Evolutionary conservation across 495 filamentous ascomycete species (phyloP).

Genomic region (Podospora conica): DNA sequence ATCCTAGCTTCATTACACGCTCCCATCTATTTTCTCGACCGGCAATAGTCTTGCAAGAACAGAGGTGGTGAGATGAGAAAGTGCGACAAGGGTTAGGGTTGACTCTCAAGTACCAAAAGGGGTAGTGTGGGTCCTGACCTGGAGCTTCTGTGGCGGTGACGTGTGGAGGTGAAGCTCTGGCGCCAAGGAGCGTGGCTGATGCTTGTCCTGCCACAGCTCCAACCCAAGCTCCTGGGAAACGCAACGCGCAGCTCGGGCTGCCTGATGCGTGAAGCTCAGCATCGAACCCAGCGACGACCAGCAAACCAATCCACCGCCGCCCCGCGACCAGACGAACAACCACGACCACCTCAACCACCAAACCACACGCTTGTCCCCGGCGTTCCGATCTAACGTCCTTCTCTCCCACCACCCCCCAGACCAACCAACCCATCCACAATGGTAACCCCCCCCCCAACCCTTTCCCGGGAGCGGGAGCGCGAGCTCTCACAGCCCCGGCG

Average conservation of each 20-base stretch:
- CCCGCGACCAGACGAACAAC: conserved; percentile 5
- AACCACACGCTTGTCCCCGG: neutral
- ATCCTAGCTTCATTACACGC: neutral
- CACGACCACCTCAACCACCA: neutral
- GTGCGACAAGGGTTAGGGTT: neutral
- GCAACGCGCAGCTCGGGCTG: conserved; percentile 43
- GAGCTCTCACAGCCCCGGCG: neutral
- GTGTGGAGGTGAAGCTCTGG: neutral
- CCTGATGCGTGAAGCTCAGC: conserved; percentile 29
- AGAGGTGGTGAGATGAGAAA: neutral
- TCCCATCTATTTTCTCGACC: neutral
- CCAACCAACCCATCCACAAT: conserved; percentile 3
- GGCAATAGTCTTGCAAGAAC: too few relatives aligned
- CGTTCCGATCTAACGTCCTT: neutral
- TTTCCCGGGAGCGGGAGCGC: neutral
- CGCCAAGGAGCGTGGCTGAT: conserved; percentile 5
- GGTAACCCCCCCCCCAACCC: neutral
- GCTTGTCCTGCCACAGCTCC: conserved; percentile 15
- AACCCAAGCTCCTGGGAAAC: conserved; percentile 13
- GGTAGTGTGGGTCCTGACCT: neutral
- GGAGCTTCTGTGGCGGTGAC: neutral
- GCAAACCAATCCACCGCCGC: conserved; percentile 18
- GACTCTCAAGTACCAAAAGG: too few relatives aligned
- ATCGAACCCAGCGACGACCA: conserved; percentile 19
- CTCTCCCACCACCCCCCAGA: neutral